These are phyloP conservation scores for Eucalyptus sideroxylon DNA, from an alignment of 345 rosid species.

Conservation along the genomic window DNA sequence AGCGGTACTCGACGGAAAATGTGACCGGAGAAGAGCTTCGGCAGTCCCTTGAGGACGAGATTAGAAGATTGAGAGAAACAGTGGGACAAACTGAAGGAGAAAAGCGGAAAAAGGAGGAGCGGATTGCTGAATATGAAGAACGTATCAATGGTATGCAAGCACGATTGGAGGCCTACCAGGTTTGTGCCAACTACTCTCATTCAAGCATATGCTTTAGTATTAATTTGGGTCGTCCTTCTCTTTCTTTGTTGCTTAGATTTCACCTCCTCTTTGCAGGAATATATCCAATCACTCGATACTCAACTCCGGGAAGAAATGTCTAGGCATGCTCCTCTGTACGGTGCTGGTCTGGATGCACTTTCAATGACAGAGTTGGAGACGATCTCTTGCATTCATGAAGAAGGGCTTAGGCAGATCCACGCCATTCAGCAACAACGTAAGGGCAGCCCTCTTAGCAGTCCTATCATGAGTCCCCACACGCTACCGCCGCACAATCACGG, in stretches of 20 bases:
- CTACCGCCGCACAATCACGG: conserved; percentile 58
- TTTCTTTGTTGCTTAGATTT: not conserved
- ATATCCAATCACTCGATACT: conserved; percentile 56
- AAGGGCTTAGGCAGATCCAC: conserved; percentile 43
- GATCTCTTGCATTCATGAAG: conserved; percentile 79
- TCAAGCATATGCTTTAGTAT: not conserved
- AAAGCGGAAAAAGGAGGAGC: conserved; percentile 88
- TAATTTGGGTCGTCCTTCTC: not conserved
- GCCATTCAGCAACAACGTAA: conserved; percentile 13
- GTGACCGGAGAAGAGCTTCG: conserved; percentile 75
- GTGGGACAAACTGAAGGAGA: conserved; percentile 93
- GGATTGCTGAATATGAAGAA: conserved; percentile 86
- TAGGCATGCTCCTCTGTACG: conserved; percentile 87
- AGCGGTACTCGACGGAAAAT: conserved; percentile 70
- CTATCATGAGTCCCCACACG: conserved; percentile 45
- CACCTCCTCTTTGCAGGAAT: conserved; percentile 50
- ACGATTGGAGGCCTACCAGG: conserved; percentile 90
- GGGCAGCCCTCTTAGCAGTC: conserved; percentile 56
- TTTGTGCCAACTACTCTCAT: not conserved
- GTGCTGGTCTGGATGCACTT: conserved; percentile 82
- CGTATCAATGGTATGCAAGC: conserved; percentile 93
- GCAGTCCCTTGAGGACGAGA: conserved; percentile 82
- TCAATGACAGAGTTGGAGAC: conserved; percentile 92
- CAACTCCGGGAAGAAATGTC: conserved; percentile 84
- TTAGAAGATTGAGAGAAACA: conserved; percentile 69